Base-by-base conservation (phyloP, 306 rosid genomes). In the Cucurbita pepo region DNA sequence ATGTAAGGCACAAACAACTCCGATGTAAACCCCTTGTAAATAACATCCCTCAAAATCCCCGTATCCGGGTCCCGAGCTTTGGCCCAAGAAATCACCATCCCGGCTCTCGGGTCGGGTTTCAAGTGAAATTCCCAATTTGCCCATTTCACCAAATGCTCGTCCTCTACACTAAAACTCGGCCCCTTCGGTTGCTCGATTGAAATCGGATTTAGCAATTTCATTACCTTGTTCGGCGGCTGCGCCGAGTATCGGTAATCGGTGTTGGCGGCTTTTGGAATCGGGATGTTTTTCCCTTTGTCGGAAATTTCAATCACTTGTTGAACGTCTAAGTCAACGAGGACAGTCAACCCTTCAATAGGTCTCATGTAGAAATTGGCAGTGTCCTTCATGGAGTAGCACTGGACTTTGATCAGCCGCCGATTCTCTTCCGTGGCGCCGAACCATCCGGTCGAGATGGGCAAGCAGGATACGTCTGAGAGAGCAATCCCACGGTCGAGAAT, bases 351-450 rank as follows among this genome's bases (percentile, higher is more conserved):
- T 80, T 93, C 98, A 40, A 93, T 88, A 4, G 98, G 98, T 59
- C 87, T 81, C 97, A 93, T 90, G 84, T 93, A 93, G 83, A 93
- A 93, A 63, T 93, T 93, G 8, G 82, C 96, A 21, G 91, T 90
- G 47, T 79, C 97, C 44, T 93, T 69, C 64, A 34, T 81, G 74
- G 93, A 83, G 72, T 84, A 93, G 67, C 98, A 90, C 77, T 88
- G 97, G 4, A 90, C 88, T 78, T 93, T 93, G 19, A 87, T 90
- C 74, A 93, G 34, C 78, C 93, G 85, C 78, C 72, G 74, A 16
- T 81, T 82, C 74, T 86, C 88, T 73, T 93, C 84, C 0, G 74
- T 30, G 12, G 57, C 61, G 0, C 96, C 97, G 52, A 84, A 93
- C 98, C 97, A 93, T 0, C 98, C 97, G 22, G 87, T 41, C 12